Percentiles rank a stretch among this genome's conserved stretches.
Conservation (phyloP, 345 rosid genomes). For the Salix dunnii region DNA sequence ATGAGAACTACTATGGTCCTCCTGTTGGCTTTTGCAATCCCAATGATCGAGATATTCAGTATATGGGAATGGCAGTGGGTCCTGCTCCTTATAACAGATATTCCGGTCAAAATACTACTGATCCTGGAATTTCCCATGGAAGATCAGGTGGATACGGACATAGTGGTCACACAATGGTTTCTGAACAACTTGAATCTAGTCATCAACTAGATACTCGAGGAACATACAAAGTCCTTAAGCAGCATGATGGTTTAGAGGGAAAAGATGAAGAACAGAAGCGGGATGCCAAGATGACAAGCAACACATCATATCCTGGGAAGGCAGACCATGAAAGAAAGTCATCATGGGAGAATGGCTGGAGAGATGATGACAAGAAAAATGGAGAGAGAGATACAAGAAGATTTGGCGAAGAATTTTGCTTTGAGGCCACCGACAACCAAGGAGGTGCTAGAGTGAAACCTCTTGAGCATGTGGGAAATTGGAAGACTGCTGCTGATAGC, state of each 20-base stretch:
- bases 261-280: slow-evolving; percentile 46
- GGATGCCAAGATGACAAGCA: slow-evolving; percentile 38
- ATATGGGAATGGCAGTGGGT: slow-evolving; percentile 68
- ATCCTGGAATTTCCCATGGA: slow-evolving; percentile 40
- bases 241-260: slow-evolving; percentile 61
- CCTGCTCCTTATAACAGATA: slow-evolving; percentile 50
- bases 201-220: slow-evolving; percentile 54
- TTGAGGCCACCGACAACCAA: slow-evolving; percentile 25
- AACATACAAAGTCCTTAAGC: slow-evolving; percentile 73
- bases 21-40: slow-evolving; percentile 71
- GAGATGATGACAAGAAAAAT: slow-evolving; percentile 35
- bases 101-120: slow-evolving; percentile 54
- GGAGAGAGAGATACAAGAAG: slow-evolving; percentile 33
- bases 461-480: slow-evolving; percentile 25
- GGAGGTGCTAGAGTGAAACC: slow-evolving; percentile 35
- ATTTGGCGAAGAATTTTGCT: slow-evolving; percentile 32
- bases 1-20: slow-evolving; percentile 78
- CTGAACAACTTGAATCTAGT: slow-evolving; percentile 52
- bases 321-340: slow-evolving; percentile 37
- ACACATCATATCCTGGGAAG: slow-evolving; percentile 35
- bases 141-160: slow-evolving; percentile 62
- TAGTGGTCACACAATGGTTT: slow-evolving; percentile 35
- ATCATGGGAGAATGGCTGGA: slow-evolving; percentile 45
- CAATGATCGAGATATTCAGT: slow-evolving; percentile 67
- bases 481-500: slow-evolving; percentile 34